Evolutionary conservation across 2,329 filamentous ascomycete species (phyloP), one percentile per base, ranked within the genome.

Genomic region (Cladosporium austrohemisphaericum): DNA sequence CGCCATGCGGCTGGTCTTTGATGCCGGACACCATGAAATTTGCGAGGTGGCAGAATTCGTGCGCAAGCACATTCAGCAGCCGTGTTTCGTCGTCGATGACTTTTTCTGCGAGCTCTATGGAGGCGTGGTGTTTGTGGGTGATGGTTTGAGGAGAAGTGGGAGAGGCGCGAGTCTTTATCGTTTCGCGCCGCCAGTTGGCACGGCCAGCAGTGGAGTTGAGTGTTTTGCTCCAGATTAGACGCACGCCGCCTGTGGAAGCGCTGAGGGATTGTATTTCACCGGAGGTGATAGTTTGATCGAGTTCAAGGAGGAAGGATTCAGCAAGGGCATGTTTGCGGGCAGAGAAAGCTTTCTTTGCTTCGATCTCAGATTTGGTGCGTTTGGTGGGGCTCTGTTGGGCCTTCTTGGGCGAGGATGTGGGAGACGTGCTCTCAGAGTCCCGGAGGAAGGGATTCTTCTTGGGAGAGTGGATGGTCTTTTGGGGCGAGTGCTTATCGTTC

Each of bases 11-110:
- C 53, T 87, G 84, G 49, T 82, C 83, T 35, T 80, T 84, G 28
- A 91, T 73, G 28, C 84, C 81, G 41, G 78, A 84, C 55, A 97
- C 74, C 82, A 97, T 94, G 67, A 92, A 96, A 60, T 90, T 95
- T 35, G 88, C 85, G 1, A 97, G 73, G 64, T 98, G 93, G 67
- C 93, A 97, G 72, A 93, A 97, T 61, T 98, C 93, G 66, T 98
- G 93, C 0, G 92, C 89, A n/a, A 97, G 71, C 0, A 93, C 90
- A 66, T 96, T 96, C 55, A 93, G 77, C 1, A 97, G 77, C 3
- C 88, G 81, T 51, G 85, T 69, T 44, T 87, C 81, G 60, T 85
- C 79, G 63, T 89, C 83, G 54, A 97, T 90, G 38, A 96, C 84
- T 65, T 94, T 95, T 48, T 88, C 83, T 0, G 91, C 88, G 2